Base-by-base conservation (phyloP, 306 rosid genomes). In the Cucurbita pepo region DNA sequence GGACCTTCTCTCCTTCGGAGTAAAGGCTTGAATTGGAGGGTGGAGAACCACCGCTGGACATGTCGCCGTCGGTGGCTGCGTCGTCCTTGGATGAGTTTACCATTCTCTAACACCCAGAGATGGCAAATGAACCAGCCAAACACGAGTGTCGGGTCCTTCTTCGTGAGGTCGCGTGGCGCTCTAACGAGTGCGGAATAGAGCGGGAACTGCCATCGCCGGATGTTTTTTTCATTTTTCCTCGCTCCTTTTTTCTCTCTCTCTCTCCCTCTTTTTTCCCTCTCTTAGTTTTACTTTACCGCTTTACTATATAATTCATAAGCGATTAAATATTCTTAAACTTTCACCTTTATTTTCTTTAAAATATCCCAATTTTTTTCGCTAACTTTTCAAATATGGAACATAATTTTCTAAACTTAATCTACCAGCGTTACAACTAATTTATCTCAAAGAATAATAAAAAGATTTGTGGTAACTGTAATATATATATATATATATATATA, bases 1-100 rank as follows among this genome's bases (percentile, higher is more conserved):
- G 91, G 44, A 92, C 95, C 85, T 83, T 92, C 81, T 92, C 98
- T 54, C 91, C 91, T 60, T 82, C 96, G 54, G 85, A 70, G 89
- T 76, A 92, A 58, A 80, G 75, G 59, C 73, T 76, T 63, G 87
- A 50, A 54, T 82, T 79, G 72, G 91, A 47, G 38, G 92, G 92
- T 15, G 79, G 85, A 80, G 80, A 71, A 69, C 78, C 95, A 77
- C 90, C 92, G 80, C 84, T 82, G 45, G 91, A 83, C 47, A 89
- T 77, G 81, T 87, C 96, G 77, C 83, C 96, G 77, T 88, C 88
- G 79, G 84, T 79, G 72, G 89, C 72, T 22, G 95, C 75, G 76
- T 83, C 91, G 56, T 87, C 91, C 69, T 85, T 87, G 21, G 91
- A 87, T 8, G 96, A 88, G 73, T 85, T 92, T 54, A 83, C 93